Evolutionary conservation across 148 eudicot genomes (phyloP).

Genomic region (Rhododendron vialii): DNA sequence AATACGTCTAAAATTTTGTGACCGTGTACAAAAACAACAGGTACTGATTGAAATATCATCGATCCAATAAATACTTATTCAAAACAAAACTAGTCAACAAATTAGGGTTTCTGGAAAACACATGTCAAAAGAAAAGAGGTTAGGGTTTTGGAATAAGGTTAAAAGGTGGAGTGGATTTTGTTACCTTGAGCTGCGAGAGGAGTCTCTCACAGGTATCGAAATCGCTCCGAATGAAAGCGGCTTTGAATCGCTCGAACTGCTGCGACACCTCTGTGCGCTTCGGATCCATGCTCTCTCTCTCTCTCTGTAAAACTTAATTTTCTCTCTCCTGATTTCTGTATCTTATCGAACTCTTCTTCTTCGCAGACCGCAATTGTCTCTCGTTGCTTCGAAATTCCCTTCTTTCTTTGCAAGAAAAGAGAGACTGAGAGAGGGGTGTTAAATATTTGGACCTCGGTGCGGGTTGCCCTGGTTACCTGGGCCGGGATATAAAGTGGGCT

Average conservation of each 20-base stretch:
- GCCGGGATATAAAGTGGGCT: neutral
- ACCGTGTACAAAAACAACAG: too few species aligned
- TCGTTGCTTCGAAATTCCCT: neutral
- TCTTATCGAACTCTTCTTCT: neutral
- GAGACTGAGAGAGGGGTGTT: neutral
- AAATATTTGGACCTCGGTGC: neutral
- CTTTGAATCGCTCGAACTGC: conserved; percentile 78
- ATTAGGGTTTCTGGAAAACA: neutral
- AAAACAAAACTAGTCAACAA: neutral
- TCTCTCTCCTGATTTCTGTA: neutral
- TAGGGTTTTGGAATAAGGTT: neutral
- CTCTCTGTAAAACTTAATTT: neutral
- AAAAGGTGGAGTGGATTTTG: neutral
- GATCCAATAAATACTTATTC: neutral
- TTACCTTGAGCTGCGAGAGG: conserved; percentile 50
- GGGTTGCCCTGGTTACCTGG: neutral
- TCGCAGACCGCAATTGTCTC: neutral
- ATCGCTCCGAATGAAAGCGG: conserved; percentile 63
- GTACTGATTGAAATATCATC: neutral
- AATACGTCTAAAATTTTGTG: neutral
- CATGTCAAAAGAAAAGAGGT: neutral
- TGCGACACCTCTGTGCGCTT: conserved; percentile 56
- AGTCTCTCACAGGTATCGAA: conserved; percentile 46
- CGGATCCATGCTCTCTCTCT: conserved; percentile 54
- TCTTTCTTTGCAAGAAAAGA: conserved; percentile 1